Conservation (phyloP, 495 filamentous ascomycete species). For the Parathielavia appendiculata region DNA sequence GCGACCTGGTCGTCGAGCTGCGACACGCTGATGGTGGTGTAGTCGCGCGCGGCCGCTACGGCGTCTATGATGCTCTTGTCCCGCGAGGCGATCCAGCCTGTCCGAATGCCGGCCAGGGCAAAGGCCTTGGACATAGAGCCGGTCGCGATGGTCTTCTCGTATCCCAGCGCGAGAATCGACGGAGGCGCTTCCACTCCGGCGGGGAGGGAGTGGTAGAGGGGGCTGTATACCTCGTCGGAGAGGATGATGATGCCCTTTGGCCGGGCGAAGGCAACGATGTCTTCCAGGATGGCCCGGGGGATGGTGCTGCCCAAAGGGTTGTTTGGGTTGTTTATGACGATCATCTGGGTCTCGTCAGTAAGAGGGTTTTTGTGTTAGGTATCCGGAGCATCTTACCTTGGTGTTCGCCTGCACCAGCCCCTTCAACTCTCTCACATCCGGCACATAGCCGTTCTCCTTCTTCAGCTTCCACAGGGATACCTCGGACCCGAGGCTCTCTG, state of each 20-base stretch:
- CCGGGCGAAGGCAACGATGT: slow-evolving; percentile 61
- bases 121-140: slow-evolving; percentile 86
- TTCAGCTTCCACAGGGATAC: slow-evolving; percentile 75
- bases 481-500: slow-evolving; percentile 70
- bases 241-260: slow-evolving; percentile 61
- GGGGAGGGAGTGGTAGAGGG: slow-evolving; percentile 66
- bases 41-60: slow-evolving; percentile 65
- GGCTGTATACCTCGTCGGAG: slow-evolving; percentile 82
- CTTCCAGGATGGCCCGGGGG: slow-evolving; percentile 52
- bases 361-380: too few relatives aligned
- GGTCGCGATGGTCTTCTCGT: slow-evolving; percentile 64
- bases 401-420: slow-evolving; percentile 66
- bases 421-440: slow-evolving; percentile 64
- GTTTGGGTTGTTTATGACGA: slow-evolving; percentile 71
- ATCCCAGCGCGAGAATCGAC: slow-evolving; percentile 61
- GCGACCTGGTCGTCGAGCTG: slow-evolving; percentile 79
- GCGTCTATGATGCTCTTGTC: slow-evolving; percentile 57
- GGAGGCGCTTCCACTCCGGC: slow-evolving; percentile 25
- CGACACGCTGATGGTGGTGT: slow-evolving; percentile 80
- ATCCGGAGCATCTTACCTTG: slow-evolving; percentile 40
- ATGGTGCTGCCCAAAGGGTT: slow-evolving; percentile 80
- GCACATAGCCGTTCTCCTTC: slow-evolving; percentile 58
- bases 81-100: slow-evolving; percentile 78
- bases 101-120: slow-evolving; percentile 73
- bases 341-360: slow-evolving; percentile 21